Percentiles rank a stretch among this genome's conserved stretches.
phyloP scores from a whole-genome alignment of 2,329 filamentous ascomycete genomes.

The Trichoderma arundinaceum region DNA sequence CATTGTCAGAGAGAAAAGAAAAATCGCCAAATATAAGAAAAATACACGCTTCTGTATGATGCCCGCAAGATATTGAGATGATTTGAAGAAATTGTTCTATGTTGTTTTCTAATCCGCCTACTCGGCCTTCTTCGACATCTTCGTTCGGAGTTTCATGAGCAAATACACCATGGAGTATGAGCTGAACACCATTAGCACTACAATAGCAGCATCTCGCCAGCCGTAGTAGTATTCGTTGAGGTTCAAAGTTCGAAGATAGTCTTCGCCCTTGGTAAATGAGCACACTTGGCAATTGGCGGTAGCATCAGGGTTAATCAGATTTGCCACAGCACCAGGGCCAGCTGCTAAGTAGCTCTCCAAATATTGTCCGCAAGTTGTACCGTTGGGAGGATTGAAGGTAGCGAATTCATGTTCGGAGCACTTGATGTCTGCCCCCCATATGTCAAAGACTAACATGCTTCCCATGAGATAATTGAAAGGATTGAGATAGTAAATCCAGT shows the following conservation, averaged over 20 bases:
- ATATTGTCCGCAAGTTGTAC: constrained; percentile 64
- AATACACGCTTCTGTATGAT: not conserved
- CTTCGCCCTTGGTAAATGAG: constrained; percentile 61
- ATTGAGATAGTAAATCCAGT: constrained; percentile 68
- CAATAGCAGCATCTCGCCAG: constrained; percentile 69
- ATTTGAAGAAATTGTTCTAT: not conserved
- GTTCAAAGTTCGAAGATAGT: constrained; percentile 66
- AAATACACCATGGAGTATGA: constrained; percentile 56
- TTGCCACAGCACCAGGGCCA: constrained; percentile 53
- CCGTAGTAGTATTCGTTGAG: constrained; percentile 65
- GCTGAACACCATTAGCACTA: constrained; percentile 60
- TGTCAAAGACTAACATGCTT: constrained; percentile 57
- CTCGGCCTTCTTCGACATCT: constrained; percentile 55
- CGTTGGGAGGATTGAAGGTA: constrained; percentile 55
- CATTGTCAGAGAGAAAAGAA: not conserved
- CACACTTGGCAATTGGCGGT: constrained; percentile 64
- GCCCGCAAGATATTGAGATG: not conserved
- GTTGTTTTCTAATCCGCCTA: constrained; percentile 31
- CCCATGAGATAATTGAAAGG: constrained; percentile 68
- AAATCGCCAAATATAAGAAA: not conserved
- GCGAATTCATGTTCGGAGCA: constrained; percentile 58
- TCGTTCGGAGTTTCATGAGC: constrained; percentile 56
- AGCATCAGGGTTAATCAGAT: constrained; percentile 65
- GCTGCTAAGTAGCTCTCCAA: constrained; percentile 55
- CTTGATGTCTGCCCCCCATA: constrained; percentile 54